Conservation (phyloP, 805 yeast species). For the Metschnikowia proteae region DNA sequence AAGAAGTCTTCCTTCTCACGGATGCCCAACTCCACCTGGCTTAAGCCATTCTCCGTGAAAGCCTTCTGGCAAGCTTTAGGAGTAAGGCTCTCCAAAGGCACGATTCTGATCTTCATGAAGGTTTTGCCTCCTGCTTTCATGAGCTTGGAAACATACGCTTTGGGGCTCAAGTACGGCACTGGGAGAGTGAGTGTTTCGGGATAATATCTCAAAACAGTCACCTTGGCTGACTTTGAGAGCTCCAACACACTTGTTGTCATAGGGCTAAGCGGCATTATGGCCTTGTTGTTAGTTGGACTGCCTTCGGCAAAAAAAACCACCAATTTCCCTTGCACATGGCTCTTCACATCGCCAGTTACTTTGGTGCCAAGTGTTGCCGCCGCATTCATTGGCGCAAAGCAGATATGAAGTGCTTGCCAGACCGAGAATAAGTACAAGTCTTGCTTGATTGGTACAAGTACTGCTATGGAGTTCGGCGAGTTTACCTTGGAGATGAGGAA, state of each 20-base stretch:
- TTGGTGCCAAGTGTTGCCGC: conserved; percentile 7
- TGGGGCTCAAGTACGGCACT: conserved; percentile 25
- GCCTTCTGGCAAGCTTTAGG: conserved; percentile 21
- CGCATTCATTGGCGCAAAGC: conserved; percentile 19
- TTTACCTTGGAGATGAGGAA: conserved; percentile 24
- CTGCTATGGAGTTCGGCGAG: conserved; percentile 21
- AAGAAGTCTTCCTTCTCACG: conserved; percentile 29
- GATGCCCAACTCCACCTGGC: conserved; percentile 28
- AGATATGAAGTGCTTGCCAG: conserved; percentile 24
- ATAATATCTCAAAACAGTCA: conserved; percentile 34
- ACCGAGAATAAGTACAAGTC: conserved; percentile 30
- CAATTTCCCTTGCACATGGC: conserved; percentile 35
- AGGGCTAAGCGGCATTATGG: conserved; percentile 55
- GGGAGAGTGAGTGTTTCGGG: conserved; percentile 39
- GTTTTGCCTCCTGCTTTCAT: conserved; percentile 23
- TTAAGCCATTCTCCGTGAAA: conserved; percentile 33
- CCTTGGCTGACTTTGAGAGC: conserved; percentile 21
- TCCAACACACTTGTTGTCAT: not conserved
- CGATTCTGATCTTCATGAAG: conserved; percentile 27
- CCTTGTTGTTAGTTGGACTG: conserved; percentile 79
- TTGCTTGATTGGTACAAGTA: conserved; percentile 38
- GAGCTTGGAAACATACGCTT: conserved; percentile 22
- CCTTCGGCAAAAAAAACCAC: conserved; percentile 72
- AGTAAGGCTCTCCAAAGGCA: conserved; percentile 20
- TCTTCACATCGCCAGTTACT: conserved; percentile 18